These are phyloP conservation scores for Sequoiadendron giganteum DNA, from an alignment of 75 land plant genomes.

Conservation along the genomic window DNA sequence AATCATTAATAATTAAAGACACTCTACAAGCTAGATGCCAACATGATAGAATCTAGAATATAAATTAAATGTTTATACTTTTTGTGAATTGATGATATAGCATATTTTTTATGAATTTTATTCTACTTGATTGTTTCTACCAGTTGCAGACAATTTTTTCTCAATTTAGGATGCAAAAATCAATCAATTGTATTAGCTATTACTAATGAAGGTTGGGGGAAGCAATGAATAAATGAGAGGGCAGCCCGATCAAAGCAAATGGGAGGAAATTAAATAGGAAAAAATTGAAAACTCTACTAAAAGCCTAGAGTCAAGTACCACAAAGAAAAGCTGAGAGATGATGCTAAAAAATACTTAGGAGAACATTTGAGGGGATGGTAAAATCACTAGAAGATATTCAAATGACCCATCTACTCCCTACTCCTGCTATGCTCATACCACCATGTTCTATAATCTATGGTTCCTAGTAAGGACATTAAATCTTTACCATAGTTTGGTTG, in stretches of 20 bases:
- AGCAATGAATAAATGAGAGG: not conserved
- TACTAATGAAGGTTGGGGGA: not conserved
- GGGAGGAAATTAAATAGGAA: not conserved
- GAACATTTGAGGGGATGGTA: not conserved
- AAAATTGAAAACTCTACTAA: too few species aligned
- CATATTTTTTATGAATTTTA: not conserved
- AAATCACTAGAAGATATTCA: not conserved
- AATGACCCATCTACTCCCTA: not conserved
- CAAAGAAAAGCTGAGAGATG: not conserved
- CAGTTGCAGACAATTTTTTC: not conserved
- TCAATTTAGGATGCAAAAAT: not conserved
- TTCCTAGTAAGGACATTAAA: not conserved
- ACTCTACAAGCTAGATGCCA: not conserved
- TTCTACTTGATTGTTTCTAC: not conserved
- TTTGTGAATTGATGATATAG: not conserved
- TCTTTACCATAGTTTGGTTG: not conserved
- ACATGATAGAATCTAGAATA: not conserved
- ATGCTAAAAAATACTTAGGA: not conserved
- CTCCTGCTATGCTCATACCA: not conserved
- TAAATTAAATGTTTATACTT: not conserved
- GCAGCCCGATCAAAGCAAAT: not conserved
- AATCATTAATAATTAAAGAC: not conserved
- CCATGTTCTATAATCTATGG: not conserved
- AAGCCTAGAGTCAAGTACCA: not conserved
- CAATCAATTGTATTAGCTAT: not conserved